Evolutionary conservation across 2,329 filamentous ascomycete species (phyloP), one percentile per base, ranked within the genome.

Genomic region (Fusarium sublunatum): DNA sequence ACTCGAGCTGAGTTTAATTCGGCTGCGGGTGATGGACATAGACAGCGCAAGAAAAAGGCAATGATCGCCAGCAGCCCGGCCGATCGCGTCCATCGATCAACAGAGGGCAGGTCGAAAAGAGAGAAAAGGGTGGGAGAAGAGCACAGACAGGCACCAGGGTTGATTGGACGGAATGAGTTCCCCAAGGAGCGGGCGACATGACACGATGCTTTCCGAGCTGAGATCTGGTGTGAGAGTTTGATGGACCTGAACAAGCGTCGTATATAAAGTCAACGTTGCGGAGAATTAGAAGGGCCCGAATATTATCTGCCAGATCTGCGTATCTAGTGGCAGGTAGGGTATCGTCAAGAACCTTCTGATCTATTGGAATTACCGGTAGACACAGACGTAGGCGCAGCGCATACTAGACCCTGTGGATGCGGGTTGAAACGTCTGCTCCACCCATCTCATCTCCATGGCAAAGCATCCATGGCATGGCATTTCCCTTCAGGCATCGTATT

Each of bases 21-120:
- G 61, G 51, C 50, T 55, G 43, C 61, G 61, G 61, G 51, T 64
- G 61, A 64, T 64, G 32, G 10, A 26, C 61, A 40, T 62, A 12
- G 39, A 38, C 42, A 41, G 15, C 40, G 24, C 24, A 25, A n/a
- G 13, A 52, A 58, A 31, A 13, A 34, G 61, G 61, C 22, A 64
- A 38, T 57, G 61, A 64, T 64, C 61, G 42, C 42, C 61, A 34
- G 12, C 28, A 53, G 28, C 35, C 25, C 39, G 40, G 39, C 51
- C 44, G 56, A 64, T 62, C 61, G 45, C 55, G 31, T 61, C 44
- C 55, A 63, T 53, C 29, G 58, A 61, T 57, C 52, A 61, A 46
- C 42, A 46, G 8, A 35, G 22, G 58, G 46, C 34, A 46, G 25
- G 40, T 34, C 39, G 22, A 29, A 24, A 31, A 38, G 45, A 25